These are phyloP conservation scores for Acacia confusa DNA, from an alignment of 306 rosid species.

Conservation along the genomic window DNA sequence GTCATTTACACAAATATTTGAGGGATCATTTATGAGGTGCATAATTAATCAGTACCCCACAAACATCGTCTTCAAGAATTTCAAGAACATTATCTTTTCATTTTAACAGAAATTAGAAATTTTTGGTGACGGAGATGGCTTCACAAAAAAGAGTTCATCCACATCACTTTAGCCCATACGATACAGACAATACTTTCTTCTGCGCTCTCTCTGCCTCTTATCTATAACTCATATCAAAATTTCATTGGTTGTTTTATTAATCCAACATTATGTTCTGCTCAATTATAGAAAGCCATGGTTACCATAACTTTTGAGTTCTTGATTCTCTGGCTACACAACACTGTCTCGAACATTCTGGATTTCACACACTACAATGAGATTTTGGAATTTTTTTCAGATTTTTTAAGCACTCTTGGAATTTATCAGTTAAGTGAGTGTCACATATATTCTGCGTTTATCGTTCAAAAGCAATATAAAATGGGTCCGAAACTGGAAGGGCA, in stretches of 20 bases:
- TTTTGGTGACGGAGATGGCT: neutral
- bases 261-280: neutral
- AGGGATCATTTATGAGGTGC: neutral
- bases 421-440: neutral
- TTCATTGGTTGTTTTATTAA: too few relatives aligned
- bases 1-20: neutral
- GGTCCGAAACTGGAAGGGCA: too few relatives aligned
- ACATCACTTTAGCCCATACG: neutral
- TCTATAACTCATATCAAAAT: neutral
- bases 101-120: neutral
- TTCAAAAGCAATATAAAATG: neutral
- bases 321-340: neutral
- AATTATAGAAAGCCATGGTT: neutral
- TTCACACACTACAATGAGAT: neutral
- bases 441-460: neutral
- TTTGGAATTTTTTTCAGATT: neutral
- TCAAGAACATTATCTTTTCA: neutral
- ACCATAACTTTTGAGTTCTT: neutral
- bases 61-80: neutral
- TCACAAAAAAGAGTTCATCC: neutral
- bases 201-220: neutral
- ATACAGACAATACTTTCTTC: neutral
- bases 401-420: too few relatives aligned
- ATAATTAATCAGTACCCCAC: neutral
- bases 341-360: neutral